Conservation (phyloP, 768 basidiomycete genomes). For the Leccinellum luteum region DNA sequence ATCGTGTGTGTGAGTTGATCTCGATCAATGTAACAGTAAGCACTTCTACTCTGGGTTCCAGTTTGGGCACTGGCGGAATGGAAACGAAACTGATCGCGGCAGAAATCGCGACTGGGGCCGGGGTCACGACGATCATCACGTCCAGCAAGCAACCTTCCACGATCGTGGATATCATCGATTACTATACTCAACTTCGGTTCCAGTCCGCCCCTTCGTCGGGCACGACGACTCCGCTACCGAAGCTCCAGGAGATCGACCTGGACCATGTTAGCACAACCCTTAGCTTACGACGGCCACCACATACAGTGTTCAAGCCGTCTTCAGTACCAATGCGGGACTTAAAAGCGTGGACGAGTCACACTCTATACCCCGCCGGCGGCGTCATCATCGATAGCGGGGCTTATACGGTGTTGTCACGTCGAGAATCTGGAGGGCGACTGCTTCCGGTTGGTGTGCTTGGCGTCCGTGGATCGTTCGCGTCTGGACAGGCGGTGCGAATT, state of each 20-base stretch:
- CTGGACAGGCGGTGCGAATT: constrained; percentile 91
- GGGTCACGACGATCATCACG: constrained; percentile 88
- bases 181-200: constrained; percentile 49
- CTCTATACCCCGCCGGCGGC: constrained; percentile 82
- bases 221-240: constrained; percentile 25
- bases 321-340: constrained; percentile 73
- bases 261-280: constrained; percentile 22
- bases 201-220: constrained; percentile 36
- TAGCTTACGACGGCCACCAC: constrained; percentile 57
- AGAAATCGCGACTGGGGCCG: constrained; percentile 94
- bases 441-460: constrained; percentile 90
- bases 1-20: background rate
- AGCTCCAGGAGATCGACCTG: constrained; percentile 22
- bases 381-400: constrained; percentile 90
- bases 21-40: constrained; percentile 55
- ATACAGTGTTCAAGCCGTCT: constrained; percentile 85
- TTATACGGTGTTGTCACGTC: constrained; percentile 76
- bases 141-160: constrained; percentile 76
- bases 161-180: constrained; percentile 81
- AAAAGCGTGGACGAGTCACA: constrained; percentile 97
- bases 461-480: constrained; percentile 87
- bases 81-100: constrained; percentile 98
- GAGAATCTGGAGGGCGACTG: constrained; percentile 86
- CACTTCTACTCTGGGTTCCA: constrained; percentile 88
- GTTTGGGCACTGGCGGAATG: constrained; percentile 97